Conservation (phyloP, 768 basidiomycete genomes). For the Chlorophyllum brunneum region DNA sequence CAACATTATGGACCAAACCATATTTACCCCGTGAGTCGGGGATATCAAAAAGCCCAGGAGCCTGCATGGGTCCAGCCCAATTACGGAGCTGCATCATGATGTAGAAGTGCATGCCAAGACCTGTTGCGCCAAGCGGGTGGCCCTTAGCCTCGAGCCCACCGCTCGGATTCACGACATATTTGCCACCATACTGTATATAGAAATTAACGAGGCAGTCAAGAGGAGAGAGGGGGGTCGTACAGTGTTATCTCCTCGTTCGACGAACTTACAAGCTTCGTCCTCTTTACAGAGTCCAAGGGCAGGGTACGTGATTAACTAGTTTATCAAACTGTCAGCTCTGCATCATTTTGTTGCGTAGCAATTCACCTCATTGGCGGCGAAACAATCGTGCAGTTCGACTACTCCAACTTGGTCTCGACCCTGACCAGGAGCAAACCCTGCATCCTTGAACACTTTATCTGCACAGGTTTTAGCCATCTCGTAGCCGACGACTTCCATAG, state of each 20-base stretch:
- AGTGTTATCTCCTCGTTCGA: conserved; percentile 76
- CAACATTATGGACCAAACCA: conserved; percentile 81
- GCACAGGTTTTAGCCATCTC: conserved; percentile 69
- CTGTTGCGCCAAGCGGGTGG: conserved; percentile 80
- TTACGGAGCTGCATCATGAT: conserved; percentile 78
- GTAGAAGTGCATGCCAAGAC: conserved; percentile 85
- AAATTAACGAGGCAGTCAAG: neutral
- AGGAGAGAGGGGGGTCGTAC: conserved; percentile 33
- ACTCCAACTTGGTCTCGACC: conserved; percentile 78
- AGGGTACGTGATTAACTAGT: conserved; percentile 75
- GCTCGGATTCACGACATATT: conserved; percentile 81
- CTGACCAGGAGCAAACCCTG: conserved; percentile 60
- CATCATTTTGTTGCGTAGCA: neutral
- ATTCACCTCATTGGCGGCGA: conserved; percentile 71
- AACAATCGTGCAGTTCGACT: conserved; percentile 85
- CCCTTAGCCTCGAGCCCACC: conserved; percentile 90
- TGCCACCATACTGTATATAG: conserved; percentile 65
- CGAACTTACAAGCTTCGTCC: conserved; percentile 69
- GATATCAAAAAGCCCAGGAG: conserved; percentile 59
- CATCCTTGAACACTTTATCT: conserved; percentile 65
- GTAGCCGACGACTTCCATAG: conserved; percentile 83
- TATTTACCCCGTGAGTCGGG: conserved; percentile 70
- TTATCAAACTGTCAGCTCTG: neutral
- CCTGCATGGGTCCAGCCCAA: conserved; percentile 86
- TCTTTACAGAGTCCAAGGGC: conserved; percentile 68